Evolutionary conservation across 495 filamentous ascomycete species (phyloP), one percentile per base, ranked within the genome.

Genomic region (Podospora pseudoanserina): DNA sequence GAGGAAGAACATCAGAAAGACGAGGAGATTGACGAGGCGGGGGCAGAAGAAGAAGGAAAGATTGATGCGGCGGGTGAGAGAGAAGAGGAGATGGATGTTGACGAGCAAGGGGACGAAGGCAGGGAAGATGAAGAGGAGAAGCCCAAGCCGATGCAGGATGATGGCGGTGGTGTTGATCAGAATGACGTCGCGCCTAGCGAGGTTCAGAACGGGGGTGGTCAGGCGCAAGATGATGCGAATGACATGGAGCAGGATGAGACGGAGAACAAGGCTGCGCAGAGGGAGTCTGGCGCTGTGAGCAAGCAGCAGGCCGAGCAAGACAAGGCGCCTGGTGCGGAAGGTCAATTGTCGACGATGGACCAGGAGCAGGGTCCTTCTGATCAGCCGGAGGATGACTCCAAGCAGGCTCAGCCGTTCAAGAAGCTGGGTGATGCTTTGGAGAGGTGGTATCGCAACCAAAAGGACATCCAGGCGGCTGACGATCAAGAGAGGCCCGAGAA

Each of bases 341-440:
- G 83, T 16, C 80, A 77, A 32, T 65, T 79, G 7, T 82, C 83
- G 3, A 74, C 75, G 32, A 79, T 84, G 9, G 83, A 89, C 39
- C 87, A 91, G 65, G 77, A 83, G 55, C 79, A 81, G n/a, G 76
- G 80, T n/a, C 74, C 83, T 44, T 76, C 78, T 15, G 79, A 84
- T 11, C 72, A 78, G 3, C 74, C 82, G 20, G 78, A 87, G 56
- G 73, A 78, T 20, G 82, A 83, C 64, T 76, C 76, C 34, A 70
- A 80, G 15, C 80, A 81, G n/a, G 73, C 76, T 23, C 83, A 90
- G 64, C 88, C 92, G 2, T 96, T 96, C 83, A 92, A 94, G 80
- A 94, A 95, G 68, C 85, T 99, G 65, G 96, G 96, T 2, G 92
- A 97, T 80, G 89, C 90, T 23, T 83, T 99, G n/a, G 94, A 97